Percentiles rank a stretch among this genome's conserved stretches.
Evolutionary conservation across 441 rosid species (phyloP).

Genomic region (Brassica balearica): DNA sequence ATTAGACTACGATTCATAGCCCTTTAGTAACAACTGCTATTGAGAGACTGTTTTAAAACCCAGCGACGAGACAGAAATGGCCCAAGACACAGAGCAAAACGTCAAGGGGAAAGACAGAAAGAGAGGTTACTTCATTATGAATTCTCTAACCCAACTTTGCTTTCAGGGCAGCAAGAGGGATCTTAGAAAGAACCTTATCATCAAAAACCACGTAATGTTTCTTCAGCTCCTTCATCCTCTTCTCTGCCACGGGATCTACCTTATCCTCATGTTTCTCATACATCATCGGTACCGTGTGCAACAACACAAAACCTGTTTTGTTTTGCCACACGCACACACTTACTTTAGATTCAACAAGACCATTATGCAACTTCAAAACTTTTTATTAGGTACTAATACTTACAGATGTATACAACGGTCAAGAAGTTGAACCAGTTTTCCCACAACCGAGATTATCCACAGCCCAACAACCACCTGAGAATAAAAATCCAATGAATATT

Average conservation of each 20-base stretch:
- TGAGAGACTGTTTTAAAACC: too few relatives aligned
- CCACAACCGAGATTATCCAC: slow-evolving; percentile 76
- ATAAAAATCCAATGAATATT: slow-evolving; percentile 1
- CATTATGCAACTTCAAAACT: not conserved
- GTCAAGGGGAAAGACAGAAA: slow-evolving; percentile 7
- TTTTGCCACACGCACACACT: not conserved
- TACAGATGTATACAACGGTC: slow-evolving; percentile 72
- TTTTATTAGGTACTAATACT: not conserved
- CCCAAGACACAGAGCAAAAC: slow-evolving; percentile 42
- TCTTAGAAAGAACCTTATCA: slow-evolving; percentile 61
- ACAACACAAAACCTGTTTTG: slow-evolving; percentile 59
- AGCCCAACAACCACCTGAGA: slow-evolving; percentile 67
- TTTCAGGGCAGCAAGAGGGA: slow-evolving; percentile 52
- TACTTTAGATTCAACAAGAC: not conserved
- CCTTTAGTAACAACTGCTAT: too few relatives aligned
- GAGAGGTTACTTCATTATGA: slow-evolving; percentile 30
- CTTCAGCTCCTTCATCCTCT: slow-evolving; percentile 64
- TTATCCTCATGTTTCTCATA: slow-evolving; percentile 88
- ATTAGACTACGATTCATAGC: too few relatives aligned
- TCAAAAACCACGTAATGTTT: slow-evolving; percentile 69
- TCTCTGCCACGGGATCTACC: slow-evolving; percentile 82
- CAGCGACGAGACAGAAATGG: not conserved
- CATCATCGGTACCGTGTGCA: slow-evolving; percentile 73
- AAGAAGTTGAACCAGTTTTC: slow-evolving; percentile 80
- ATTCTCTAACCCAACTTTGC: slow-evolving; percentile 54